Conservation (phyloP, 768 basidiomycete species). For the Punctularia strigosozonata region DNA sequence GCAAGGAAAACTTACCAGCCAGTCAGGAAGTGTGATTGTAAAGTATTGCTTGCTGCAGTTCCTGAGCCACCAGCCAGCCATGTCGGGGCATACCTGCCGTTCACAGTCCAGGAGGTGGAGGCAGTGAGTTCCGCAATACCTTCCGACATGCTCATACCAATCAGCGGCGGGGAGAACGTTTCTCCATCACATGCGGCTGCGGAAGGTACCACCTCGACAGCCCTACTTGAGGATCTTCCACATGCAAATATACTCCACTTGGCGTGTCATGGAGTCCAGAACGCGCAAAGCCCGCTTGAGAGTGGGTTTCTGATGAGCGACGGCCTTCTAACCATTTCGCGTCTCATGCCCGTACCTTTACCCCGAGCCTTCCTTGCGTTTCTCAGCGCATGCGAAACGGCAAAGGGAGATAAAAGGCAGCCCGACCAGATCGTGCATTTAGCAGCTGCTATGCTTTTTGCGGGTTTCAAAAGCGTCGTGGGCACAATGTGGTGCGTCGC, state of each 20-base stretch:
- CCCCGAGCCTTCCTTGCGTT: constrained; percentile 15
- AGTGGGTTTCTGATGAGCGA: constrained; percentile 17
- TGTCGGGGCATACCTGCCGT: too few species aligned
- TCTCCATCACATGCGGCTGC: too few species aligned
- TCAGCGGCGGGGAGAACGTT: too few species aligned
- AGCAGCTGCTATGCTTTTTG: constrained; percentile 13
- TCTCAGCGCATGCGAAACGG: constrained; percentile 22
- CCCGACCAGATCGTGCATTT: constrained; percentile 16
- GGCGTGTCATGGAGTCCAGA: constrained; percentile 26
- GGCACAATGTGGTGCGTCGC: constrained; percentile 11
- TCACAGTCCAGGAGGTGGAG: too few species aligned
- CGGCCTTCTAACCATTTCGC: constrained; percentile 14
- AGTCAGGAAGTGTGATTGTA: too few species aligned
- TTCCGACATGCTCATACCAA: too few species aligned
- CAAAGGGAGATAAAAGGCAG: constrained; percentile 11
- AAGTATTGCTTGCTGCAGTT: too few species aligned
- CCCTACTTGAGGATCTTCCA: background rate
- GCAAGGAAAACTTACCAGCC: background rate
- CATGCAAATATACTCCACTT: constrained; percentile 17
- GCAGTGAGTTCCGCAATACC: too few species aligned
- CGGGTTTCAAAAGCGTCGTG: constrained; percentile 13
- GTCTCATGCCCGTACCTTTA: constrained; percentile 15
- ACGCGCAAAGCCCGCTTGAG: constrained; percentile 15
- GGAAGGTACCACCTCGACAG: background rate
- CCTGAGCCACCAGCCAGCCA: too few species aligned